Percentiles rank a stretch among this genome's conserved stretches.
Conservation (phyloP, 2,329 filamentous ascomycete genomes). For the Aspergillus latus region DNA sequence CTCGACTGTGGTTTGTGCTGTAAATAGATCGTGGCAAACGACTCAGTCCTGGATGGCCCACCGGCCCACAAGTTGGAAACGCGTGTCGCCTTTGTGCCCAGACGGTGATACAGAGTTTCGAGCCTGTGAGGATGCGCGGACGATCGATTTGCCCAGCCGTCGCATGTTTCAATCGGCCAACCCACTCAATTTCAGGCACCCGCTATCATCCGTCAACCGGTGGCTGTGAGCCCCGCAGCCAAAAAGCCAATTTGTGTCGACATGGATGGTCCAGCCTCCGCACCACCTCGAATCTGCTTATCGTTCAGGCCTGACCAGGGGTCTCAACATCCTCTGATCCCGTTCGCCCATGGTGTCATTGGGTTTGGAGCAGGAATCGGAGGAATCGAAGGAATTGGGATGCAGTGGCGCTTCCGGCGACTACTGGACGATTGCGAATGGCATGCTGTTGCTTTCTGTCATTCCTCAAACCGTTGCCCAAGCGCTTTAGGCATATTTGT, state of each 20-base stretch:
- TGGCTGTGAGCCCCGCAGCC: constrained; percentile 17
- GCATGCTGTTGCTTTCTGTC: constrained; percentile 18
- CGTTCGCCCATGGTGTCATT: not conserved
- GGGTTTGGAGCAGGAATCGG: too few relatives aligned
- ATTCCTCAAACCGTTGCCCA: constrained; percentile 16
- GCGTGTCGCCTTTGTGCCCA: constrained; percentile 28
- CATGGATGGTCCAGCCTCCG: constrained; percentile 9
- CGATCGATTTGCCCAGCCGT: constrained; percentile 11
- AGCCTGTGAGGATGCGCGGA: not conserved
- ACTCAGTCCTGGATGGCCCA: constrained; percentile 6
- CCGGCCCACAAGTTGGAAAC: constrained; percentile 30
- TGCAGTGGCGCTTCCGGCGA: constrained; percentile 15
- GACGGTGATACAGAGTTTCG: not conserved
- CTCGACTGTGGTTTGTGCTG: constrained; percentile 6
- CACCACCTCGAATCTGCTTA: not conserved
- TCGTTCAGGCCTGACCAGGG: not conserved
- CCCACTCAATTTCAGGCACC: constrained; percentile 21
- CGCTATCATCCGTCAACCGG: constrained; percentile 13
- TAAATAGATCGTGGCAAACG: constrained; percentile 18
- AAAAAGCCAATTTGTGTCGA: not conserved
- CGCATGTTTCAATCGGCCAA: constrained; percentile 4
- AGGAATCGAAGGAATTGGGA: not conserved
- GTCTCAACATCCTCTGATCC: not conserved
- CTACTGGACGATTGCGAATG: constrained; percentile 17
- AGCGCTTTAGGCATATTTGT: constrained; percentile 10